phyloP scores from a whole-genome alignment of 2,329 filamentous ascomycete genomes.

The Zasmidium citrigriseum region DNA sequence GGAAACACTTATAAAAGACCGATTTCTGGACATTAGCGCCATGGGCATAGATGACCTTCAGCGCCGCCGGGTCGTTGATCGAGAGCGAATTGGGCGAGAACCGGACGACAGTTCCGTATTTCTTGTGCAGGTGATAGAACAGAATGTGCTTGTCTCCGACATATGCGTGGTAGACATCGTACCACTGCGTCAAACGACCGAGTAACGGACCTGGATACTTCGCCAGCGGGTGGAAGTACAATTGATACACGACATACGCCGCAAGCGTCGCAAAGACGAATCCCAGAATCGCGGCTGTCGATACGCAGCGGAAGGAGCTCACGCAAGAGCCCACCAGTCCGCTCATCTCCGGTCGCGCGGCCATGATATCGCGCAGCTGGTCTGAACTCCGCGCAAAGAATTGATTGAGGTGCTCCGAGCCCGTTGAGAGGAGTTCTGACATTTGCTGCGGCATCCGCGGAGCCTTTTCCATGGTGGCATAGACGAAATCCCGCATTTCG shows the following conservation, averaged over 20 bases:
- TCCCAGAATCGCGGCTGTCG: constrained; percentile 6
- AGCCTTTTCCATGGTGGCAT: constrained; percentile 1
- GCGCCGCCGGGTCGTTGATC: constrained; percentile 33
- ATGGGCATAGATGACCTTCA: constrained; percentile 52
- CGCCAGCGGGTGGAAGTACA: constrained; percentile 28
- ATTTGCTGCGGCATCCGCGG: not conserved
- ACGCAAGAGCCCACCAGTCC: constrained; percentile 10
- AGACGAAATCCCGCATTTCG: constrained; percentile 5
- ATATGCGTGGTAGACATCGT: constrained; percentile 31
- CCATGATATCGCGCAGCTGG: not conserved
- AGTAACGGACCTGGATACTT: constrained; percentile 29
- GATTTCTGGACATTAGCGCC: constrained; percentile 52
- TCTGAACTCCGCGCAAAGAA: not conserved
- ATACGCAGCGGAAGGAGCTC: constrained; percentile 14
- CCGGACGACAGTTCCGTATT: constrained; percentile 27
- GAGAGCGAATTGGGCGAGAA: constrained; percentile 29
- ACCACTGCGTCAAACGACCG: constrained; percentile 23
- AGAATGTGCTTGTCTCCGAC: constrained; percentile 30
- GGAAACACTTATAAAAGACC: constrained; percentile 50
- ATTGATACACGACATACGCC: constrained; percentile 24
- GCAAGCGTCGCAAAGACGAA: constrained; percentile 11
- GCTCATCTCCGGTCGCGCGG: not conserved
- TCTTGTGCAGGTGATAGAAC: constrained; percentile 25
- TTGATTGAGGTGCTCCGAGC: not conserved
- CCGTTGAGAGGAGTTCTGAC: not conserved